Evolutionary conservation across 2,329 filamentous ascomycete species (phyloP).

Genomic region (Aureobasidium uvarum): DNA sequence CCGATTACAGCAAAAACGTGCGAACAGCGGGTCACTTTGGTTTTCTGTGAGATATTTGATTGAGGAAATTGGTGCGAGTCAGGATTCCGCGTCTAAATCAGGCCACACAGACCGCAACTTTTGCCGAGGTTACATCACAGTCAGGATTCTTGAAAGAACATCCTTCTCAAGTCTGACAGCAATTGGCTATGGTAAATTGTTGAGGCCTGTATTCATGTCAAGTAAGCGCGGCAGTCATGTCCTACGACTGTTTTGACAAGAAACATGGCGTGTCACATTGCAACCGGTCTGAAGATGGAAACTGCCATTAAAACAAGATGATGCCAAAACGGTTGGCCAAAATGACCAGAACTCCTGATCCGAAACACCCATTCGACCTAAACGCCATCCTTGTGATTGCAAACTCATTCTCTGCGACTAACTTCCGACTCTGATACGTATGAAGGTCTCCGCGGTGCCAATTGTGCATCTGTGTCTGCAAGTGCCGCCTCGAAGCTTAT

Average conservation of each 20-base stretch:
- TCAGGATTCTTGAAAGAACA: neutral
- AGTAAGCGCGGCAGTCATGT: neutral
- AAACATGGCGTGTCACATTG: neutral
- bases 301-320: neutral
- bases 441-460: conserved; percentile 15
- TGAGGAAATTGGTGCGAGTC: conserved; percentile 25
- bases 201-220: neutral
- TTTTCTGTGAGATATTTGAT: conserved; percentile 20
- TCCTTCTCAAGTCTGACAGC: neutral
- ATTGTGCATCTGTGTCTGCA: conserved; percentile 17
- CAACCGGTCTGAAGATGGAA: neutral
- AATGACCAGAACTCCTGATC: conserved; percentile 3
- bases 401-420: conserved; percentile 12
- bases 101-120: conserved; percentile 19
- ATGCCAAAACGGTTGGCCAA: conserved; percentile 1
- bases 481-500: conserved; percentile 22
- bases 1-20: neutral
- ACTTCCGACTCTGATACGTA: conserved; percentile 18
- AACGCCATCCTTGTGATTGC: neutral
- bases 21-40: neutral
- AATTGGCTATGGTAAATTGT: neutral
- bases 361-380: neutral
- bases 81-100: conserved; percentile 17
- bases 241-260: neutral
- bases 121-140: conserved; percentile 21